Evolutionary conservation across 345 rosid genomes (phyloP).

Genomic region (Lepidium didymum): DNA sequence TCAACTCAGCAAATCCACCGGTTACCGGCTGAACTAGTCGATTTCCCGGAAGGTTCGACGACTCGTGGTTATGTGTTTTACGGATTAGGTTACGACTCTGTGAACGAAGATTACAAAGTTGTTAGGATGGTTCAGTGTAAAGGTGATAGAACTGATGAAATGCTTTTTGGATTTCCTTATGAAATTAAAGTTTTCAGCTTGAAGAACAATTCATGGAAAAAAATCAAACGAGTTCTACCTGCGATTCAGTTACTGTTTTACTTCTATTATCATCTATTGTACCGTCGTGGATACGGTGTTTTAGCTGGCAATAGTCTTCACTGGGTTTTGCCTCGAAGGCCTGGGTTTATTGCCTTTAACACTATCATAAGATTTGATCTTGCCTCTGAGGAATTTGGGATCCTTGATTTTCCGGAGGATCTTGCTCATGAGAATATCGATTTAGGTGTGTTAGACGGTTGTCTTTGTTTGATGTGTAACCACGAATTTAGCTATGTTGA

Average conservation of each 20-base stretch:
- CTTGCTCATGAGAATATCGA: conserved; percentile 14
- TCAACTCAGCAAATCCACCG: conserved; percentile 27
- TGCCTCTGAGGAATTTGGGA: conserved; percentile 27
- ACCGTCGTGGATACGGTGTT: conserved; percentile 34
- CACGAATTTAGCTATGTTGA: conserved; percentile 28
- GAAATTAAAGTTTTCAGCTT: conserved; percentile 40
- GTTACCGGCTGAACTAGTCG: conserved; percentile 29
- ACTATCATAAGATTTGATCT: conserved; percentile 43
- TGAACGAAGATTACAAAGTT: conserved; percentile 40
- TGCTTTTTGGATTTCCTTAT: conserved; percentile 10
- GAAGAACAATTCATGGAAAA: conserved; percentile 31
- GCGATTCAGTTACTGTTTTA: conserved; percentile 2
- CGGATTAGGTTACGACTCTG: conserved; percentile 48
- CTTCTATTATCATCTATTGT: conserved; percentile 16
- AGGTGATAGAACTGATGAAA: conserved; percentile 5
- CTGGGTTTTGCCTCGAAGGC: conserved; percentile 37
- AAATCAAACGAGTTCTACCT: conserved; percentile 24
- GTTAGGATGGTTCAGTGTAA: conserved; percentile 44
- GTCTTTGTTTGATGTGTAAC: conserved; percentile 37
- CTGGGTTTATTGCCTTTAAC: conserved; percentile 5
- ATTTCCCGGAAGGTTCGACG: conserved; percentile 4
- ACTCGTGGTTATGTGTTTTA: conserved; percentile 28
- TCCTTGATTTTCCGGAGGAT: conserved; percentile 33
- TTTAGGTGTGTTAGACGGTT: conserved; percentile 40
- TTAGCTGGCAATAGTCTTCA: conserved; percentile 45